A percentile compares a stretch with the other conserved stretches of the same genome.
phyloP scores from a whole-genome alignment of 2,329 filamentous ascomycete species.

The Clonostachys rosea region DNA sequence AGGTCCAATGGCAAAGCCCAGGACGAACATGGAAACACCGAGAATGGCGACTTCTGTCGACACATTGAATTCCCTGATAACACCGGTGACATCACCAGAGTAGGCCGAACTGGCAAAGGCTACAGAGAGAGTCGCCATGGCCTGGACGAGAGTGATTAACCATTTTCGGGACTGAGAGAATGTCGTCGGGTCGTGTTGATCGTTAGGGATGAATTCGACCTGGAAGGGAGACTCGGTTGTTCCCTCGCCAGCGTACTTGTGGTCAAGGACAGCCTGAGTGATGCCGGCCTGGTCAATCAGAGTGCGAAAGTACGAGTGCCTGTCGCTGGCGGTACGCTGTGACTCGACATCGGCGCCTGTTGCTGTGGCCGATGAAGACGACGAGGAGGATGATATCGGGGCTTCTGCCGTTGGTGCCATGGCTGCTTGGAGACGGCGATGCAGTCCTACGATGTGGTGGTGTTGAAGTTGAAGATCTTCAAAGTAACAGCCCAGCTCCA shows the following conservation, averaged over 20 bases:
- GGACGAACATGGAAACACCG: conserved; percentile 59
- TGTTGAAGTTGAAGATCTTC: too few relatives aligned
- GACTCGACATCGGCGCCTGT: conserved; percentile 37
- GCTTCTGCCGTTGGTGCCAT: background rate
- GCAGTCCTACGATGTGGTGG: too few relatives aligned
- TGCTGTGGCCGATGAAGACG: conserved; percentile 19
- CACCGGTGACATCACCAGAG: conserved; percentile 48
- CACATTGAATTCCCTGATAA: conserved; percentile 50
- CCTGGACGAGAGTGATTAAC: conserved; percentile 57
- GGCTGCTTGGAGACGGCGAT: background rate
- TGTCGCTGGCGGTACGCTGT: conserved; percentile 19
- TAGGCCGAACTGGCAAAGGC: conserved; percentile 68
- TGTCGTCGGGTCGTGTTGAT: conserved; percentile 62
- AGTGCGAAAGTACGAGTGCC: conserved; percentile 41
- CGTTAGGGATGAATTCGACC: conserved; percentile 63
- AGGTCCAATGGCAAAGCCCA: conserved; percentile 58
- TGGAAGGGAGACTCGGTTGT: conserved; percentile 64
- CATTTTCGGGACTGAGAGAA: conserved; percentile 58
- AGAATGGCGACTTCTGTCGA: conserved; percentile 49
- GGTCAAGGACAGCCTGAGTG: conserved; percentile 48
- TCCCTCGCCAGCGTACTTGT: conserved; percentile 55
- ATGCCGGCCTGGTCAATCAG: conserved; percentile 55
- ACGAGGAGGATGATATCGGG: conserved; percentile 1
- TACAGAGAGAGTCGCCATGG: conserved; percentile 63
- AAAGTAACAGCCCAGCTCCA: too few relatives aligned